Conservation (phyloP, 1,139 yeast species). For the Kluyveromyces marxianus region DNA sequence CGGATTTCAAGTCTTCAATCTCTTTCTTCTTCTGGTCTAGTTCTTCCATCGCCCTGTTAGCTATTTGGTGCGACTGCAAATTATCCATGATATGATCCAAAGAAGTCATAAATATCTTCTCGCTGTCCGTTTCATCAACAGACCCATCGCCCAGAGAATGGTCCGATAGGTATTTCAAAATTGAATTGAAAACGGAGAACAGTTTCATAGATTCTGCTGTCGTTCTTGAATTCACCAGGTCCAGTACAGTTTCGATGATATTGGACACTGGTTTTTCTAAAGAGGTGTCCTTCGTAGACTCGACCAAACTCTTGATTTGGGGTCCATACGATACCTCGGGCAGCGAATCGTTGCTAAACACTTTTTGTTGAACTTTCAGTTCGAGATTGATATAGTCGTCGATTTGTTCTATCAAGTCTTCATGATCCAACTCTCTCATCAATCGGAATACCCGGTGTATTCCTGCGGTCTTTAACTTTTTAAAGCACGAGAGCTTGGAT, state of each 20-base stretch:
- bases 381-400: constrained; percentile 47
- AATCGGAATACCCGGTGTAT: constrained; percentile 11
- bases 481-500: constrained; percentile 13
- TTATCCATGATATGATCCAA: constrained; percentile 65
- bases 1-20: constrained; percentile 49
- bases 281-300: constrained; percentile 19
- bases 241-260: constrained; percentile 16
- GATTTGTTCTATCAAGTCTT: constrained; percentile 52
- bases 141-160: constrained; percentile 29
- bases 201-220: constrained; percentile 29
- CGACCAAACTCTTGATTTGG: constrained; percentile 15
- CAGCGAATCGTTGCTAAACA: neutral
- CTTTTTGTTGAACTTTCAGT: constrained; percentile 41
- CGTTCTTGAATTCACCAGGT: constrained; percentile 22
- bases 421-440: constrained; percentile 42
- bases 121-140: constrained; percentile 42
- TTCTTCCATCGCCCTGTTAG: constrained; percentile 66
- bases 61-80: constrained; percentile 79
- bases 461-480: constrained; percentile 15
- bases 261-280: constrained; percentile 20
- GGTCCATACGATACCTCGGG: constrained; percentile 14
- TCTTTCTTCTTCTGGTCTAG: constrained; percentile 40
- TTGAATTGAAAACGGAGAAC: constrained; percentile 50
- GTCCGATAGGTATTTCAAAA: constrained; percentile 61
- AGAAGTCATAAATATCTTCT: constrained; percentile 65